A percentile compares a stretch with the other conserved stretches of the same genome.
phyloP scores from a whole-genome alignment of 2,329 filamentous ascomycete genomes.

The Didymellaceae sp. region DNA sequence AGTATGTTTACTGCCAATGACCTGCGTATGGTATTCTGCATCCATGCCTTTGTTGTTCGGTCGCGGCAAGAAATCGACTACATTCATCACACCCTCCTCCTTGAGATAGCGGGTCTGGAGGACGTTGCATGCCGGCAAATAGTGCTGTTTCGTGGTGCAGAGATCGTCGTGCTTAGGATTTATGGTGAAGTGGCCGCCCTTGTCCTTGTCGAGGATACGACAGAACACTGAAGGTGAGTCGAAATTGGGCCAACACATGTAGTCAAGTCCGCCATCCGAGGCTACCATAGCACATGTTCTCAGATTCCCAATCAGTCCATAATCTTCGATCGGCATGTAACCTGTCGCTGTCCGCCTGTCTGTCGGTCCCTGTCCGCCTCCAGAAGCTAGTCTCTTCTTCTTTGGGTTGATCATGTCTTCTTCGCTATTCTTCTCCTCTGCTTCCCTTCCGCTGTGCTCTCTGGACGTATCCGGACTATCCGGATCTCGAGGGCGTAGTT shows the following conservation, averaged over 20 bases:
- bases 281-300: slow-evolving; percentile 63
- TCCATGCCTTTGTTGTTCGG: slow-evolving; percentile 64
- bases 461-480: slow-evolving; percentile 19
- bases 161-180: slow-evolving; percentile 54
- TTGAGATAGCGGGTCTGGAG: slow-evolving; percentile 79
- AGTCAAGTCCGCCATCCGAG: slow-evolving; percentile 65
- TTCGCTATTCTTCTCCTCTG: neutral
- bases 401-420: slow-evolving; percentile 24
- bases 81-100: slow-evolving; percentile 74
- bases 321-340: slow-evolving; percentile 63
- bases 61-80: slow-evolving; percentile 78
- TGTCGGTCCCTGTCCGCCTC: slow-evolving; percentile 17
- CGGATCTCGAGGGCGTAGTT: slow-evolving; percentile 10
- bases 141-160: slow-evolving; percentile 78
- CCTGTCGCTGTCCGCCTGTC: slow-evolving; percentile 33
- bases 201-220: slow-evolving; percentile 74
- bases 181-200: slow-evolving; percentile 76
- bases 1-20: slow-evolving; percentile 32
- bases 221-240: slow-evolving; percentile 80
- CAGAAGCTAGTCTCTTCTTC: slow-evolving; percentile 14
- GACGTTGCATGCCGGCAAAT: slow-evolving; percentile 76
- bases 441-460: slow-evolving; percentile 8
- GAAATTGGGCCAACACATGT: slow-evolving; percentile 83
- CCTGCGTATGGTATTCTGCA: slow-evolving; percentile 43
- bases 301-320: slow-evolving; percentile 83